These are phyloP conservation scores for Tulasnella calospora DNA, from an alignment of 768 basidiomycete genomes.

Conservation along the genomic window DNA sequence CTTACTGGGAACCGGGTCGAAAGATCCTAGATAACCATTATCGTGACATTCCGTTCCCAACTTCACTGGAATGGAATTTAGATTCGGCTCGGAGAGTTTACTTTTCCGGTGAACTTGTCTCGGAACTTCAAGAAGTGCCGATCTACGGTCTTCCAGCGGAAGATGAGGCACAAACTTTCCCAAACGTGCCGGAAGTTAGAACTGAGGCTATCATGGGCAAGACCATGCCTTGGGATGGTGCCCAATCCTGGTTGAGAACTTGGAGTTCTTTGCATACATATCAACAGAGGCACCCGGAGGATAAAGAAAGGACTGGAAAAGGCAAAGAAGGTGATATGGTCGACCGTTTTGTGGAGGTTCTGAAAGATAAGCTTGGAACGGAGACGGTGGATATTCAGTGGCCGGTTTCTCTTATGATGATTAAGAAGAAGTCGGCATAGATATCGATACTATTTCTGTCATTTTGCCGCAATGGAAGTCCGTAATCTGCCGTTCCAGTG, in stretches of 20 bases:
- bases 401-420: conserved; percentile 36
- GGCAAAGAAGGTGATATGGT: conserved; percentile 33
- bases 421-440: conserved; percentile 31
- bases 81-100: conserved; percentile 31
- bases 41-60: conserved; percentile 51
- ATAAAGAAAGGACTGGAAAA: conserved; percentile 35
- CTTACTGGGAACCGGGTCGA: conserved; percentile 78
- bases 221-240: conserved; percentile 57
- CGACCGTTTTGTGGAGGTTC: conserved; percentile 26
- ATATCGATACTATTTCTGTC: not conserved
- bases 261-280: conserved; percentile 67
- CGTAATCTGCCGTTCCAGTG: not conserved
- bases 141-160: not conserved
- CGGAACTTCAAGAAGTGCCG: conserved; percentile 30
- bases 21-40: conserved; percentile 68
- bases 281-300: conserved; percentile 57
- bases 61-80: conserved; percentile 30
- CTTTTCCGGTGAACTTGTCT: conserved; percentile 42
- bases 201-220: conserved; percentile 49
- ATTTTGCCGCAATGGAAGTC: not conserved
- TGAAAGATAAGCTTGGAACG: conserved; percentile 25
- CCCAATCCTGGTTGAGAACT: conserved; percentile 65
- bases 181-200: conserved; percentile 3
- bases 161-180: not conserved
- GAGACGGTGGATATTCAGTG: conserved; percentile 35